Base-by-base conservation (phyloP, 345 rosid genomes). In the Cardamine chenopodiifolia region DNA sequence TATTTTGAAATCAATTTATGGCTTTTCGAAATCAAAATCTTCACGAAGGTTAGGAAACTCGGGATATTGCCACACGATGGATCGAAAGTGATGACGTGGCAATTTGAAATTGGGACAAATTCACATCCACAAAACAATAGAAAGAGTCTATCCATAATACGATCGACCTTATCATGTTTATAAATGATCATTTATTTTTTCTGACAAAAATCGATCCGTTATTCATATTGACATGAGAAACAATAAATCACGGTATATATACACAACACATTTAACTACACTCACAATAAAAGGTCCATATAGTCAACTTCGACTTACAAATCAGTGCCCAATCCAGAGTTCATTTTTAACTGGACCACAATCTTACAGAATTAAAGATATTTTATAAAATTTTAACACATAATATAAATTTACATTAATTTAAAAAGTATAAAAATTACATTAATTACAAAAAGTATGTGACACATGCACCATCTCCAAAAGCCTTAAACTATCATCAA, bases 121-220 rank as follows among this genome's bases (percentile, higher is more conserved):
- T 60, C 57, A 76, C 65, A 62, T 62, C 79, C 79, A 76, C 74
- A 54, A 54, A 76, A 25, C 29, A 11, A 40, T 37, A 75, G 4
- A 50, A 60, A 7, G 35, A 28, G 35, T 59, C 13, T 55, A 69
- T 52, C 68, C 15, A 23, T 22, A 31, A 60, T 45, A 61, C n/a
- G n/a, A n/a, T n/a, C 54, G 79, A 42, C 79, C 20, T 28, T 48
- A 50, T 59, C 68, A 58, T 37, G 23, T 28, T n/a, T 4, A 47
- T 49, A 19, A 31, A 54, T 20, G 47, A 50, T 53, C 62, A 18
- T 71, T 61, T 62, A 9, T 62, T 62, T n/a, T n/a, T n/a, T n/a
- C n/a, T n/a, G n/a, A n/a, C n/a, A n/a, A n/a, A n/a, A n/a, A n/a
- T n/a, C n/a, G n/a, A n/a, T n/a, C n/a, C n/a, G n/a, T n/a, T 17